These are phyloP conservation scores for Diversispora epigaea DNA, from an alignment of 192 early-diverging fungal species.

Conservation along the genomic window DNA sequence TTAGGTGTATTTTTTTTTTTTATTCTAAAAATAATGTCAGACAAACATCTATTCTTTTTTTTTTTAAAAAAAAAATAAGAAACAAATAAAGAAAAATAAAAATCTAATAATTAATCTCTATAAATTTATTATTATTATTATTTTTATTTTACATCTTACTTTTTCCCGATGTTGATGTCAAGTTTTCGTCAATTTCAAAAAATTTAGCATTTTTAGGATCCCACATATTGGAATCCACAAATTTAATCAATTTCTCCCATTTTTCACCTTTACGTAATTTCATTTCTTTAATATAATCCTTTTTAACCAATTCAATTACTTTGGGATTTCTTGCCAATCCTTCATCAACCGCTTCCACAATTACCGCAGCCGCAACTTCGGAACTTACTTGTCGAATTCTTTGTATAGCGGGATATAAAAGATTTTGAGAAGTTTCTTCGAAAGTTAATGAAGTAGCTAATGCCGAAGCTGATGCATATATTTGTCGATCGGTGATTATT, in stretches of 20 bases:
- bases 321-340: slow-evolving; percentile 53
- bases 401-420: slow-evolving; percentile 81
- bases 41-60: too few species aligned
- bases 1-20: too few species aligned
- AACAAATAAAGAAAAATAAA: too few species aligned
- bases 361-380: slow-evolving; percentile 78
- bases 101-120: too few species aligned
- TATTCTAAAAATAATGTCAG: too few species aligned
- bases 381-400: slow-evolving; percentile 86
- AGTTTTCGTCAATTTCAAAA: not conserved
- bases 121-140: too few species aligned
- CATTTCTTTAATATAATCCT: slow-evolving; percentile 1
- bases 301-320: slow-evolving; percentile 49
- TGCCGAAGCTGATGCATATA: slow-evolving; percentile 76
- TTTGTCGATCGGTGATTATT: slow-evolving; percentile 75
- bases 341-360: slow-evolving; percentile 66
- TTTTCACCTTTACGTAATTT: not conserved
- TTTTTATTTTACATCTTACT: not conserved
- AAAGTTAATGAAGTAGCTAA: slow-evolving; percentile 72
- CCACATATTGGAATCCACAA: slow-evolving; percentile 54
- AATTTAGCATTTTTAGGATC: slow-evolving; percentile 32
- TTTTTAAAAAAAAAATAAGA: too few species aligned
- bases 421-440: slow-evolving; percentile 66
- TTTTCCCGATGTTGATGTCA: not conserved
- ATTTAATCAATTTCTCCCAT: slow-evolving; percentile 18